Evolutionary conservation across 495 filamentous ascomycete genomes (phyloP).

Genomic region (Lophiotrema nucula): DNA sequence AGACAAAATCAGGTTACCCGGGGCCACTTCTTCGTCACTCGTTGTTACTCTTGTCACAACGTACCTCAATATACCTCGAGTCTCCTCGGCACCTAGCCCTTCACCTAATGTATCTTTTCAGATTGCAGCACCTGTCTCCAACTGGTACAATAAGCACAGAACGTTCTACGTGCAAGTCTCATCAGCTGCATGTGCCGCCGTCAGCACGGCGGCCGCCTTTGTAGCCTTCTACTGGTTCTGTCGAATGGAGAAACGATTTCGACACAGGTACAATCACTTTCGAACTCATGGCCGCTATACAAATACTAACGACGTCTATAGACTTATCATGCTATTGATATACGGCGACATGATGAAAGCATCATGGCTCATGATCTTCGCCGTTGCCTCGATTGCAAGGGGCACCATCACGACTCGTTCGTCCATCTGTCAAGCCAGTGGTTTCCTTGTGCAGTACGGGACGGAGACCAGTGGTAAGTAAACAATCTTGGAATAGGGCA

Average conservation of each 20-base stretch:
- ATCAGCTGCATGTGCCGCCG: slow-evolving; percentile 41
- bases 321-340: slow-evolving; percentile 56
- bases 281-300: too few species aligned
- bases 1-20: too few species aligned
- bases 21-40: too few species aligned
- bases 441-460: slow-evolving; percentile 62
- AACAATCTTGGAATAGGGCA: too few species aligned
- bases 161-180: slow-evolving; percentile 34
- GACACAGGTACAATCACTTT: slow-evolving; percentile 62
- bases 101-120: too few species aligned
- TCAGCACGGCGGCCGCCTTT: slow-evolving; percentile 55
- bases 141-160: slow-evolving; percentile 17
- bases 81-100: too few species aligned
- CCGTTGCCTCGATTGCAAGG: slow-evolving; percentile 50
- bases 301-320: not conserved
- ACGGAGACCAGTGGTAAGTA: slow-evolving; percentile 62
- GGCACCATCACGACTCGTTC: slow-evolving; percentile 51
- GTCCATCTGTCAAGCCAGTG: slow-evolving; percentile 63
- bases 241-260: slow-evolving; percentile 69
- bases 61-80: too few species aligned
- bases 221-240: slow-evolving; percentile 68
- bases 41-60: too few species aligned
- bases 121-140: too few species aligned
- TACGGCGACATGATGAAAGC: slow-evolving; percentile 68
- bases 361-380: slow-evolving; percentile 62